Conservation (phyloP, 306 rosid genomes). For the Casuarina glauca region DNA sequence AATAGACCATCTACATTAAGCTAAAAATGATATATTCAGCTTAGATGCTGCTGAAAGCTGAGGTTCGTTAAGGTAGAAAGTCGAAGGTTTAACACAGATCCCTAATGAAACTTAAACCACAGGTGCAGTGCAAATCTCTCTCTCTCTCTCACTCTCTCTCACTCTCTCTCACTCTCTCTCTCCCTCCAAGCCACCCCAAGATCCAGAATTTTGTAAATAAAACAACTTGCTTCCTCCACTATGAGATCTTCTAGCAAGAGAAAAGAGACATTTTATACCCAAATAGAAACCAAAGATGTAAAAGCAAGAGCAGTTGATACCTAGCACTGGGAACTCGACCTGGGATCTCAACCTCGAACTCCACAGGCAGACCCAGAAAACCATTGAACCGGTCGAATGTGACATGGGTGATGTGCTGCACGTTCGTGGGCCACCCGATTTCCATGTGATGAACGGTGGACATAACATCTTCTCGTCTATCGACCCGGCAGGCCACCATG, state of each 20-base stretch:
- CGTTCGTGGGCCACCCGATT: slow-evolving; percentile 93
- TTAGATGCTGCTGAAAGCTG: background rate
- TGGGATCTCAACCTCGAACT: slow-evolving; percentile 80
- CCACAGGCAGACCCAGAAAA: slow-evolving; percentile 85
- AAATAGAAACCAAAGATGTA: background rate
- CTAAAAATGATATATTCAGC: background rate
- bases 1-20: background rate
- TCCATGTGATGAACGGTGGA: slow-evolving; percentile 72
- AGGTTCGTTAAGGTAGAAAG: background rate
- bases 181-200: slow-evolving; percentile 21
- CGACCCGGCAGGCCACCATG: slow-evolving; percentile 79
- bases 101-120: slow-evolving; percentile 5
- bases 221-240: slow-evolving; percentile 20
- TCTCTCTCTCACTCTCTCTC: background rate
- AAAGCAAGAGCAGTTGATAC: slow-evolving; percentile 29
- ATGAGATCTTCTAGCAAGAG: background rate
- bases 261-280: background rate
- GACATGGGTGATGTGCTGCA: slow-evolving; percentile 78
- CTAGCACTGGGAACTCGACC: slow-evolving; percentile 96
- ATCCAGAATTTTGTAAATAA: background rate
- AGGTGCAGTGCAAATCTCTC: slow-evolving; percentile 11
- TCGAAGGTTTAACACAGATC: background rate
- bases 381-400: slow-evolving; percentile 95
- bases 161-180: background rate
- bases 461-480: slow-evolving; percentile 62